Conservation (phyloP, 768 basidiomycete species). For the Scleroderma citrinum region DNA sequence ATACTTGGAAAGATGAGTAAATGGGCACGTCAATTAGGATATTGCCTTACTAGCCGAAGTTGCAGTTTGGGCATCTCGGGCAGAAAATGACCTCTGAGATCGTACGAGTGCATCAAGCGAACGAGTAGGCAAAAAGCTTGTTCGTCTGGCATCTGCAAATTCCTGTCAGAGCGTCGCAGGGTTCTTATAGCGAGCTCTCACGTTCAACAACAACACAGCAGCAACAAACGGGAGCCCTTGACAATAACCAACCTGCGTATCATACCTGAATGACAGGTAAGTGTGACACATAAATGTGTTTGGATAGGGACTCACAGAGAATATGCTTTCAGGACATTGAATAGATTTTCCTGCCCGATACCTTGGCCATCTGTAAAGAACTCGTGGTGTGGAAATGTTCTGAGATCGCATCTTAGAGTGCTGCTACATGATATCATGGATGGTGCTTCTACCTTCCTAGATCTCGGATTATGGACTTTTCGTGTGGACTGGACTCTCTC, state of each 20-base stretch:
- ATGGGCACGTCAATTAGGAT: background rate
- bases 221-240: slow-evolving; percentile 97
- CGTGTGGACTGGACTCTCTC: slow-evolving; percentile 81
- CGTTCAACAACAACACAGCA: slow-evolving; percentile 87
- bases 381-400: slow-evolving; percentile 95
- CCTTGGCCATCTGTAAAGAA: slow-evolving; percentile 95
- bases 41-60: slow-evolving; percentile 65
- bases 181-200: slow-evolving; percentile 29
- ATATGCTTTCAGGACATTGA: slow-evolving; percentile 97
- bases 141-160: slow-evolving; percentile 92
- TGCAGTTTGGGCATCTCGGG: slow-evolving; percentile 99
- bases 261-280: slow-evolving; percentile 50
- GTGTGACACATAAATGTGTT: background rate
- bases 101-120: slow-evolving; percentile 93
- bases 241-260: slow-evolving; percentile 93
- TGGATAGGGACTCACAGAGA: slow-evolving; percentile 59
- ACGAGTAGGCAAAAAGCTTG: slow-evolving; percentile 96
- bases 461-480: slow-evolving; percentile 92
- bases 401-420: slow-evolving; percentile 23
- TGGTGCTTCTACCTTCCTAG: slow-evolving; percentile 58
- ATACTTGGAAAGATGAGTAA: slow-evolving; percentile 37
- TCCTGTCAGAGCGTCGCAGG: background rate
- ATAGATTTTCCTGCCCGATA: slow-evolving; percentile 93
- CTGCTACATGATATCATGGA: background rate
- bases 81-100: slow-evolving; percentile 93